phyloP scores from a whole-genome alignment of 129 eudicot species.

The Glebionis coronaria region DNA sequence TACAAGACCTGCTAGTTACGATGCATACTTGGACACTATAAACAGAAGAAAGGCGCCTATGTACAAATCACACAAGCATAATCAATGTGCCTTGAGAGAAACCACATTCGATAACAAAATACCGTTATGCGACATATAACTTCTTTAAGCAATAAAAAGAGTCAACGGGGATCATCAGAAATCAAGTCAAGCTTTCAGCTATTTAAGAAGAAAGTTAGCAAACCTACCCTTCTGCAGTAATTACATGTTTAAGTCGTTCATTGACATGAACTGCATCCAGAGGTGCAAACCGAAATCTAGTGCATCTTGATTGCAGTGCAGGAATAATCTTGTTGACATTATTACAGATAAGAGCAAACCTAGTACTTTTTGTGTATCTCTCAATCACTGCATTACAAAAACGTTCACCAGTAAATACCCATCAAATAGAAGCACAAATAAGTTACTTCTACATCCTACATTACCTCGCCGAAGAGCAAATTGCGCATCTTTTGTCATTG shows the following conservation, averaged over 20 bases:
- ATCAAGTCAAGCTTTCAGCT: background rate
- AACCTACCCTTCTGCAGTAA: slow-evolving; percentile 75
- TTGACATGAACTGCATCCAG: slow-evolving; percentile 72
- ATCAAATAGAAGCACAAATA: background rate
- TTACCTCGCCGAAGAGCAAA: slow-evolving; percentile 98
- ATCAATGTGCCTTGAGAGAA: too few relatives aligned
- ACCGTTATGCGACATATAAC: background rate
- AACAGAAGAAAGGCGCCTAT: too few relatives aligned
- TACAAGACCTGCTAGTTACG: background rate
- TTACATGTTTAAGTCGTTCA: slow-evolving; percentile 90
- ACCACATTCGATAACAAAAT: background rate
- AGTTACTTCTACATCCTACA: background rate
- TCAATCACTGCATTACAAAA: slow-evolving; percentile 66
- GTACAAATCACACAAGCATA: too few relatives aligned
- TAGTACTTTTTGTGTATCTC: slow-evolving; percentile 86
- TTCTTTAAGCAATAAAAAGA: background rate
- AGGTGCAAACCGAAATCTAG: slow-evolving; percentile 97
- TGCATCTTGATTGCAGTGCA: slow-evolving; percentile 94
- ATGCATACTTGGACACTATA: too few relatives aligned
- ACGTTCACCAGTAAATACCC: slow-evolving; percentile 9
- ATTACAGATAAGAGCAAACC: slow-evolving; percentile 92
- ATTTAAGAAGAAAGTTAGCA: background rate
- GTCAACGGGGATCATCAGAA: background rate
- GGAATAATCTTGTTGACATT: slow-evolving; percentile 95
- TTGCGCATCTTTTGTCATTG: slow-evolving; percentile 99